Evolutionary conservation across 441 rosid genomes (phyloP), one percentile per base, ranked within the genome.

Genomic region (Francoa sonchifolia): DNA sequence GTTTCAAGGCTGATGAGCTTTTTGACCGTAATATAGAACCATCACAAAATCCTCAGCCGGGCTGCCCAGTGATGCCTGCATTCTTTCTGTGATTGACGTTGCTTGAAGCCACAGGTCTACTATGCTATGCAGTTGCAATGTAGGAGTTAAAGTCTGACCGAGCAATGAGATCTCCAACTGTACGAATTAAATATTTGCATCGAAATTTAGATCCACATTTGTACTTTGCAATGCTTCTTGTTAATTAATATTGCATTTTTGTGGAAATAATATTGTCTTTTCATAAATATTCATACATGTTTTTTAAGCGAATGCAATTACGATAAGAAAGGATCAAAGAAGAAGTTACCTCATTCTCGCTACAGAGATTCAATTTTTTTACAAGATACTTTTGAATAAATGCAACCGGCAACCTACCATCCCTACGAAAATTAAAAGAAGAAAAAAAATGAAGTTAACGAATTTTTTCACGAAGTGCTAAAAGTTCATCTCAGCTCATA

Each of bases 21-120:
- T 72, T 13, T 61, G 67, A 12, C 54, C 33, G 23, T 74, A 71
- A 0, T 61, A 50, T 22, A 74, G 60, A 45, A 55, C 62, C 77
- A 74, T 67, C 6, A 74, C 51, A 42, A 71, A 60, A 8, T 71
- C 77, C 45, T 58, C 46, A 25, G 65, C 82, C 9, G 75, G 61
- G 52, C 67, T 50, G 25, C 82, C 82, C 1, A 50, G 55, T 0
- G 21, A 48, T 11, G 72, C 16, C 9, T 35, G 50, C 18, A 57
- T 54, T 45, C 39, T 52, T 49, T 57, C 62, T 0, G 66, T 46
- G 20, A 40, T 11, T 6, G 82, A 61, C 4, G 53, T 19, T 55
- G 46, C 52, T 41, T 68, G 54, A 41, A 61, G 35, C 73, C 77
- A 71, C 69, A 68, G 50, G 17, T 61, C 61, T 1, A 66, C 49